Conservation (phyloP, 75 land plant species). For the Chamaecyparis obtusa region DNA sequence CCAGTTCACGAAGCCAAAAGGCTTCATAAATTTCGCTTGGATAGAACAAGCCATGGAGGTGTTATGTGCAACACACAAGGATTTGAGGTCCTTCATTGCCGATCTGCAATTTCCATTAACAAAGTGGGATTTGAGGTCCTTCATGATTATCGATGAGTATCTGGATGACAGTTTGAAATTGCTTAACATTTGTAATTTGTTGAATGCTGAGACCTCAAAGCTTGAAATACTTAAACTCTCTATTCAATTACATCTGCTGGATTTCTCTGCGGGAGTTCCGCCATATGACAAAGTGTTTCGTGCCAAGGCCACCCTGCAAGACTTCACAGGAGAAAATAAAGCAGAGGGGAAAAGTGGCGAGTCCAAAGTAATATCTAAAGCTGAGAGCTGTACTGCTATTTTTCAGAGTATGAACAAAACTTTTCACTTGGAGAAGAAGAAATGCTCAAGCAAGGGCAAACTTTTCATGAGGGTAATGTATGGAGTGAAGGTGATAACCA, state of each 20-base stretch:
- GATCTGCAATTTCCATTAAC: conserved; percentile 63
- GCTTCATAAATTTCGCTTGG: conserved; percentile 55
- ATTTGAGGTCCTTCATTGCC: conserved; percentile 44
- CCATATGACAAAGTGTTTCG: conserved; percentile 15
- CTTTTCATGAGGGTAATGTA: conserved; percentile 59
- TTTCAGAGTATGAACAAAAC: conserved; percentile 32
- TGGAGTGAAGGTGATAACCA: conserved; percentile 51
- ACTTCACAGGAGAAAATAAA: background rate
- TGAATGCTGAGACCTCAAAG: conserved; percentile 55
- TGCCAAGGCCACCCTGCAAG: conserved; percentile 26
- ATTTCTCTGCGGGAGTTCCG: conserved; percentile 16
- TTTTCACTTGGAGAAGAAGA: conserved; percentile 36
- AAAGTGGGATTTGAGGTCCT: conserved; percentile 80
- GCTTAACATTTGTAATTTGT: conserved; percentile 65
- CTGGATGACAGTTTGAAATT: conserved; percentile 66
- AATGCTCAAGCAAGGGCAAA: conserved; percentile 48
- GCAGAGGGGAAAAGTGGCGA: background rate
- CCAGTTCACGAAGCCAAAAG: conserved; percentile 19
- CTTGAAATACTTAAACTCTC: conserved; percentile 45
- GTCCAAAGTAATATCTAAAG: conserved; percentile 33
- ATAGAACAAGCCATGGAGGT: conserved; percentile 49
- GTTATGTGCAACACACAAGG: conserved; percentile 42
- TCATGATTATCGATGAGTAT: conserved; percentile 70
- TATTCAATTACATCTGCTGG: conserved; percentile 50
- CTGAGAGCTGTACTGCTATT: conserved; percentile 36